Conservation (phyloP, 169 alveolate species). For the Ichthyophthirius multifiliis region DNA sequence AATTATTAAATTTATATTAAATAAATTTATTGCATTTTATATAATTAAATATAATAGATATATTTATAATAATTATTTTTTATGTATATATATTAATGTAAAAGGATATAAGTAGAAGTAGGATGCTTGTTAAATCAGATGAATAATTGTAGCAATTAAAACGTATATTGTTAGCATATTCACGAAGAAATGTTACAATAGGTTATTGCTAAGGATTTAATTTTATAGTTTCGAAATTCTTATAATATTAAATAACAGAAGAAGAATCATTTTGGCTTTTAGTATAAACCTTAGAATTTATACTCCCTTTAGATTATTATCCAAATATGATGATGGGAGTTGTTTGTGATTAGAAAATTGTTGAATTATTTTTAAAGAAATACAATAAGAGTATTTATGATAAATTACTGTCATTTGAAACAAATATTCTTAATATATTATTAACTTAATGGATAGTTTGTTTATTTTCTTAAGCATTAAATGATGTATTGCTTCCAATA, state of each 20-base stretch:
- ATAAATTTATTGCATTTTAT: no score
- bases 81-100: not conserved
- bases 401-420: slow-evolving; percentile 1
- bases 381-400: slow-evolving; percentile 9
- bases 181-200: slow-evolving; percentile 17
- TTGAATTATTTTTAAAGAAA: not conserved
- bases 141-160: not conserved
- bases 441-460: slow-evolving; percentile 25
- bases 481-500: not conserved
- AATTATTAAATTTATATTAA: no score
- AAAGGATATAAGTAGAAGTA: not conserved
- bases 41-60: no score
- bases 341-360: slow-evolving; percentile 19
- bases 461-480: slow-evolving; percentile 8
- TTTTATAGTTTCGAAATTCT: slow-evolving; percentile 20
- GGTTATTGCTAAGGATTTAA: slow-evolving; percentile 41
- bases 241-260: not conserved
- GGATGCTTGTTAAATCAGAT: not conserved
- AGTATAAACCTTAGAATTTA: slow-evolving; percentile 12
- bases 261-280: slow-evolving; percentile 33
- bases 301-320: slow-evolving; percentile 33
- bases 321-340: slow-evolving; percentile 29
- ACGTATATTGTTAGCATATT: slow-evolving; percentile 21
- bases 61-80: not conserved
- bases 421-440: slow-evolving; percentile 16